Evolutionary conservation across 345 rosid genomes (phyloP).

Genomic region (Pistacia atlantica): DNA sequence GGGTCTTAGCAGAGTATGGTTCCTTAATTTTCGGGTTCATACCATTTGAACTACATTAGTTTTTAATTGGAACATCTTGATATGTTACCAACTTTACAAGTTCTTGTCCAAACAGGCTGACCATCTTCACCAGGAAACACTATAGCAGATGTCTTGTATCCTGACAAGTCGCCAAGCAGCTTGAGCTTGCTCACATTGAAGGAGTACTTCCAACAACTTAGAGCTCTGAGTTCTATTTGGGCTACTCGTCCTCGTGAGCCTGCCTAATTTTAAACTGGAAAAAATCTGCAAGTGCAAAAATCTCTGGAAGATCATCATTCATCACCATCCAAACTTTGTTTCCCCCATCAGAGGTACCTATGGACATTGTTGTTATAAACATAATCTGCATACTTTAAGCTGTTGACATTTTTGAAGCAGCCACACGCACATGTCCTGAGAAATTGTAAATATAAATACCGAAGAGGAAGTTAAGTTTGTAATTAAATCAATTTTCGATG

Average conservation of each 20-base stretch:
- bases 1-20: no score
- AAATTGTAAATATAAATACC: constrained; percentile 30
- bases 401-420: constrained; percentile 49
- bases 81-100: not conserved
- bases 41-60: no score
- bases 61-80: not conserved
- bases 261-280: constrained; percentile 24
- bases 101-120: constrained; percentile 62
- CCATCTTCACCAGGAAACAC: constrained; percentile 77
- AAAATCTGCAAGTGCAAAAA: constrained; percentile 4
- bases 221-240: constrained; percentile 73
- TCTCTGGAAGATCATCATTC: not conserved
- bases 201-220: constrained; percentile 78
- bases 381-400: constrained; percentile 28
- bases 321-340: constrained; percentile 1
- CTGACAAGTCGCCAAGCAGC: constrained; percentile 82
- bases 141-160: constrained; percentile 78
- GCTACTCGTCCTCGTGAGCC: constrained; percentile 60
- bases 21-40: no score
- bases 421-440: constrained; percentile 21
- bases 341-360: constrained; percentile 25
- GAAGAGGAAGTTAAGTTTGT: constrained; percentile 8
- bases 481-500: constrained; percentile 20
- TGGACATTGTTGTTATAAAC: constrained; percentile 19
- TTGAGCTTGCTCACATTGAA: constrained; percentile 75